Base-by-base conservation (phyloP, 345 rosid genomes). In the Draba incana region DNA sequence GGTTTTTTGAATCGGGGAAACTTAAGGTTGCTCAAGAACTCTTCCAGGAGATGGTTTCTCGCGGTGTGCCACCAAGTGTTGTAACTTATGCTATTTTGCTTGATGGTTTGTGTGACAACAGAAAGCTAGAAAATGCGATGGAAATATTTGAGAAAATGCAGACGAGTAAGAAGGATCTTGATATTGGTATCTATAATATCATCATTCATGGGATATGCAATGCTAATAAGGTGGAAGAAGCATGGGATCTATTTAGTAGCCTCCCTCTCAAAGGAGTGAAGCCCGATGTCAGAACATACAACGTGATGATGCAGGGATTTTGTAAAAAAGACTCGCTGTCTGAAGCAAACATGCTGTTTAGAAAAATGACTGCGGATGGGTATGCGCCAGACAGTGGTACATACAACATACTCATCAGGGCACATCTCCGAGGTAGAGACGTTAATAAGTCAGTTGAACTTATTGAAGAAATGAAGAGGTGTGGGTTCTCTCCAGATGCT, bases 201-300 rank as follows among this genome's bases (percentile, higher is more conserved):
- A 56, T 80, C 31, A 75, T 82, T 6, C 39, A 75, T 42, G 80
- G 86, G 50, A 20, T 80, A 77, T 74, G 79, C 42, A 75, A 33
- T 37, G 67, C n/a, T 8, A 31, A 45, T 28, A 64, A 43, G 58
- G 68, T 76, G 2, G 53, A 64, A 11, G 57, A 38, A 16, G 79
- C 75, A 8, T 46, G 61, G 61, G 52, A 43, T 12, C 10, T 76
- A 33, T 69, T 70, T 43, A 3, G 23, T 48, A 52, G 45, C 5
- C 51, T 79, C 1, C 20, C 39, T 16, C 2, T 5, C 4, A 33
- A 55, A 64, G 78, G 76, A 48, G 41, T 78, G 56, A 43, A 59
- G 13, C 75, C 56, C 1, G 45, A 64, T 28, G 70, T 66, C 3
- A 27, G 10, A 0, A 45, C 64, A 15, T 71, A 61, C 35, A 59